Conservation (phyloP, 208 protist species). For the Naegleria lovaniensis region DNA sequence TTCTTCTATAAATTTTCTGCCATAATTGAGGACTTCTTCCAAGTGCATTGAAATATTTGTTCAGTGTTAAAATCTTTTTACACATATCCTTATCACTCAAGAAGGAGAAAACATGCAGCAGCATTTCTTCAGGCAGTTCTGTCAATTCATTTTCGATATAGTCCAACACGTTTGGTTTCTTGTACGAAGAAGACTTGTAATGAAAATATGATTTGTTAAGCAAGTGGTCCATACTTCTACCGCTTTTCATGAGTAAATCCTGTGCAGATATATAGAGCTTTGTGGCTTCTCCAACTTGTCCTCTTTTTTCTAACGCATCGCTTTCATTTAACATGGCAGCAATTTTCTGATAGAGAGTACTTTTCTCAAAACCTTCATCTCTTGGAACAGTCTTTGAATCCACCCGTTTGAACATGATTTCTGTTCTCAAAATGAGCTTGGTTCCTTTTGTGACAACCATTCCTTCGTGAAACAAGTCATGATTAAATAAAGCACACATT, state of each 20-base stretch:
- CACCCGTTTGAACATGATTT: conserved; percentile 26
- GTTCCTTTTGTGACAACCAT: neutral
- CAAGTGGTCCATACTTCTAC: neutral
- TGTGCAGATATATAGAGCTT: neutral
- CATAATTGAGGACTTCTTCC: neutral
- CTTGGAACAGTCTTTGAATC: neutral
- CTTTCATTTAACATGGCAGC: neutral
- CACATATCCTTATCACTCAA: neutral
- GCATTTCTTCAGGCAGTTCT: neutral
- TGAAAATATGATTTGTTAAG: neutral
- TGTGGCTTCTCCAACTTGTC: neutral
- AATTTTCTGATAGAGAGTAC: neutral
- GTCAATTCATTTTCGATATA: neutral
- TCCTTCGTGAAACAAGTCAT: conserved; percentile 23
- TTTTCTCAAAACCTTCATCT: neutral
- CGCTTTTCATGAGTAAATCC: neutral
- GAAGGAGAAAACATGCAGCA: neutral
- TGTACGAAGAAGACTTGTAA: neutral
- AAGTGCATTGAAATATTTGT: neutral
- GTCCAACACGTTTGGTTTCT: no score
- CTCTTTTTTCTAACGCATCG: neutral
- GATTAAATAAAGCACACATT: conserved; percentile 7
- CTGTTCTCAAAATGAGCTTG: conserved; percentile 29
- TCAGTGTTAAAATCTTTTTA: neutral
- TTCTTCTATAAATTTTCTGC: neutral